Percentiles rank a stretch among this genome's conserved stretches.
These are phyloP conservation scores for Phytopythium litorale DNA, from an alignment of 352 stramenopile species.

Conservation along the genomic window DNA sequence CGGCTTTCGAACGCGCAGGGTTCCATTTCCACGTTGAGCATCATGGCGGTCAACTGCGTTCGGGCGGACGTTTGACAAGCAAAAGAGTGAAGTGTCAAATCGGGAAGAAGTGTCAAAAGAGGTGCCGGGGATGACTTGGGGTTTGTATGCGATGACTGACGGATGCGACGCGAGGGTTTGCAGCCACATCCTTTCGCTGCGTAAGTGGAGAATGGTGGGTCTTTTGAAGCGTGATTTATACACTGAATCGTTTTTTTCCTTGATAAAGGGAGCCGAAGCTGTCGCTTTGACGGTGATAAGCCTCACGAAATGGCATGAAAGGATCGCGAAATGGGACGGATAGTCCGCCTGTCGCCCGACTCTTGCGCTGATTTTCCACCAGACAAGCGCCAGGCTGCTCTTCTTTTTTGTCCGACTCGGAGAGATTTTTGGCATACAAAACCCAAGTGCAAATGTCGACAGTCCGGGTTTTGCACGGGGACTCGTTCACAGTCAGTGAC, in stretches of 20 bases:
- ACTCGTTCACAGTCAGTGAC: neutral
- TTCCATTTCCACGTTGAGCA: too few relatives aligned
- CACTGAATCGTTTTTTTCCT: too few relatives aligned
- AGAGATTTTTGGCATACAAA: neutral
- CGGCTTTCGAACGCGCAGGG: neutral
- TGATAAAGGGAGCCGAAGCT: too few relatives aligned
- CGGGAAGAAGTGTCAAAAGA: neutral
- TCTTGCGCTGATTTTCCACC: neutral
- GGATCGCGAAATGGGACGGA: neutral
- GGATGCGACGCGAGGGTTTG: neutral
- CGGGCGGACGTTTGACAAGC: neutral
- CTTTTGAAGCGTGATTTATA: too few relatives aligned
- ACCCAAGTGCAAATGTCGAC: neutral
- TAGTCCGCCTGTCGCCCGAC: neutral
- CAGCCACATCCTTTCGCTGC: too few relatives aligned
- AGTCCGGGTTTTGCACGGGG: neutral
- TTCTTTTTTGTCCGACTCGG: neutral
- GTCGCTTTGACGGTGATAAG: neutral
- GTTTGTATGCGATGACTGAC: neutral
- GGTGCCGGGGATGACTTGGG: neutral
- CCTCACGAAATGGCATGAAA: neutral
- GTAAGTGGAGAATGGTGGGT: too few relatives aligned
- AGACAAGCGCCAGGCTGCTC: neutral
- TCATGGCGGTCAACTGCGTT: too few relatives aligned
- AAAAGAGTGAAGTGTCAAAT: slow-evolving; percentile 1